Conservation (phyloP, 1,284 basidiomycete genomes). For the Boletus sp. region DNA sequence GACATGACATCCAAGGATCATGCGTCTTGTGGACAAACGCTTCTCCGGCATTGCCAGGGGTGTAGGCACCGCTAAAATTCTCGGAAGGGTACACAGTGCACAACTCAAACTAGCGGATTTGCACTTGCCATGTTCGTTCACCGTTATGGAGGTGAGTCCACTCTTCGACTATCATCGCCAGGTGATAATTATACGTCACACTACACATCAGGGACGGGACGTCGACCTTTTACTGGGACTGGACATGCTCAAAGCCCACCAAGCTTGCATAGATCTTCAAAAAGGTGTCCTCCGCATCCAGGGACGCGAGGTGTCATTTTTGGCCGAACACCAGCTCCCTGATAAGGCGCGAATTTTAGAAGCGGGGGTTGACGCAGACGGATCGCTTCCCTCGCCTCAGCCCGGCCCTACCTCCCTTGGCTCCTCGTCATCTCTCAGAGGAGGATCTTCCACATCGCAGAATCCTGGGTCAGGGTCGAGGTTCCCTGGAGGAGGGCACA, state of each 20-base stretch:
- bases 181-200: background rate
- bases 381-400: slow-evolving; percentile 21
- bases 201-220: slow-evolving; percentile 66
- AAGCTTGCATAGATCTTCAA: slow-evolving; percentile 92
- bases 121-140: slow-evolving; percentile 89
- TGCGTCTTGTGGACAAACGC: slow-evolving; percentile 89
- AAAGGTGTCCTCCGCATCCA: slow-evolving; percentile 90
- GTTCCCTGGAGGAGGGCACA: slow-evolving; percentile 69
- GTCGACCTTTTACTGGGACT: slow-evolving; percentile 95
- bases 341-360: slow-evolving; percentile 65
- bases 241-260: slow-evolving; percentile 98
- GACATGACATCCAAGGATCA: slow-evolving; percentile 59
- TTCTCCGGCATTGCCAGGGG: slow-evolving; percentile 94
- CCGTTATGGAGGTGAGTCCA: slow-evolving; percentile 83
- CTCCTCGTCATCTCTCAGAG: slow-evolving; percentile 23
- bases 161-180: background rate
- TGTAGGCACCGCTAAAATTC: slow-evolving; percentile 93
- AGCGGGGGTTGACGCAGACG: slow-evolving; percentile 31
- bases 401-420: slow-evolving; percentile 11
- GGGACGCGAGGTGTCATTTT: slow-evolving; percentile 83
- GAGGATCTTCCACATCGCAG: slow-evolving; percentile 9
- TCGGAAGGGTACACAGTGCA: slow-evolving; percentile 93
- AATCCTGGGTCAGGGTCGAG: slow-evolving; percentile 19
- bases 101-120: slow-evolving; percentile 89
- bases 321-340: slow-evolving; percentile 94